Percentiles rank a stretch among this genome's conserved stretches.
Conservation (phyloP, 306 rosid genomes). For the Phaseolus lunatus region DNA sequence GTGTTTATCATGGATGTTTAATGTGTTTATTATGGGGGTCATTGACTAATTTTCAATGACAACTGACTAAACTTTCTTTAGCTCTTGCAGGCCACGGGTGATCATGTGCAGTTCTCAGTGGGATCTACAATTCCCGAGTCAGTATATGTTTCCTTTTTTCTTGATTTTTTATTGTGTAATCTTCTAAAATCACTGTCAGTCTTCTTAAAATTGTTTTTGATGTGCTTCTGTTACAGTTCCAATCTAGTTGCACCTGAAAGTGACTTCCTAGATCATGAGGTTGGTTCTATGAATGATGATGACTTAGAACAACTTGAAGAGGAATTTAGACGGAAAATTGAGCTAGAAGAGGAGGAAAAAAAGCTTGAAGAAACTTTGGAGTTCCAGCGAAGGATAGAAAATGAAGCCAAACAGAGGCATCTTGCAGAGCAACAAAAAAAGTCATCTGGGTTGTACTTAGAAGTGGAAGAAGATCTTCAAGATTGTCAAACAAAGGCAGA, state of each 20-base stretch:
- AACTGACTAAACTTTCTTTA: conserved; percentile 44
- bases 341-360: conserved; percentile 92
- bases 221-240: conserved; percentile 65
- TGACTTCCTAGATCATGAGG: conserved; percentile 65
- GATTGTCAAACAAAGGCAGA: conserved; percentile 47
- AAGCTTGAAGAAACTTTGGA: conserved; percentile 94
- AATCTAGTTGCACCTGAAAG: conserved; percentile 58
- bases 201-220: conserved; percentile 40
- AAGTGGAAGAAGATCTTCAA: conserved; percentile 47
- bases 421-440: conserved; percentile 90
- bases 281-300: conserved; percentile 55
- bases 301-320: conserved; percentile 76
- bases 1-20: conserved; percentile 52
- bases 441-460: conserved; percentile 54
- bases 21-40: conserved; percentile 46
- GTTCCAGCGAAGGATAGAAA: conserved; percentile 84
- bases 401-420: conserved; percentile 94
- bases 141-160: conserved; percentile 49
- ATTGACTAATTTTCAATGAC: conserved; percentile 34
- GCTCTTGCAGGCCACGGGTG: conserved; percentile 65
- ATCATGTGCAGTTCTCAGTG: conserved; percentile 55
- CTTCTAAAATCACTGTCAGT: conserved; percentile 29
- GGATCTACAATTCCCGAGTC: conserved; percentile 56
- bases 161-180: conserved; percentile 1
- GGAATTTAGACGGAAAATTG: conserved; percentile 77